Base-by-base conservation (phyloP, 768 basidiomycete species). In the Hygrocybe coccinea region DNA sequence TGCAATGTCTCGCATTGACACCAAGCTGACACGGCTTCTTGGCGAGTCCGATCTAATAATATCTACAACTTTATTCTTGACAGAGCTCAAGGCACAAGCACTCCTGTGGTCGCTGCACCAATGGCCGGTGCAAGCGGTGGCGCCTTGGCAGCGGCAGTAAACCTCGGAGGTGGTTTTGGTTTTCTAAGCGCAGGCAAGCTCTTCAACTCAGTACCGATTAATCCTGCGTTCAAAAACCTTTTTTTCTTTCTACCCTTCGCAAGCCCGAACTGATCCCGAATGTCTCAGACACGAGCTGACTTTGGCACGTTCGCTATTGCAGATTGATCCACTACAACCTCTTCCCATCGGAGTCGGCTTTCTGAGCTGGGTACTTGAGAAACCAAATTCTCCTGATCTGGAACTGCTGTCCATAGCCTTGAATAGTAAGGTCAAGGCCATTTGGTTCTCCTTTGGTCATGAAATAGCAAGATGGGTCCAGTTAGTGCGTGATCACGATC, bases 391-490 rank as follows among this genome's bases (percentile, higher is more conserved):
- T 5, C 59, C 67, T 39, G 74, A 78, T 5, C 62, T 74, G 29
- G 68, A 75, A 15, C 60, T 83, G 29, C 65, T 90, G 22, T 67
- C 72, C 2, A 64, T 74, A 29, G 79, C 80, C 9, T 74, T 89
- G 49, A 76, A 82, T 50, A 74, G 76, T 54, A 71, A 74, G 19
- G 80, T 88, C 8, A 76, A 75, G 45, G 85, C 86, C 6, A 69
- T 92, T 52, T 92, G 89, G 89, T 74, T 93, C 39, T 74, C 87
- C 0, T 91, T 88, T 64, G 89, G 89, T 1, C 65, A 73, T 24
- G 69, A 84, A 59, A 60, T 87, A 15, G 69, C 71, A 11, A 64
- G 71, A 44, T 92, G 89, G 88, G 77, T 89, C 39, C 63, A 76
- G 17, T 76, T 76, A 56, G 74, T 89, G 46, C 83, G 84, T 55